Base-by-base conservation (phyloP, 495 filamentous ascomycete genomes). In the Aspergillus baeticus region DNA sequence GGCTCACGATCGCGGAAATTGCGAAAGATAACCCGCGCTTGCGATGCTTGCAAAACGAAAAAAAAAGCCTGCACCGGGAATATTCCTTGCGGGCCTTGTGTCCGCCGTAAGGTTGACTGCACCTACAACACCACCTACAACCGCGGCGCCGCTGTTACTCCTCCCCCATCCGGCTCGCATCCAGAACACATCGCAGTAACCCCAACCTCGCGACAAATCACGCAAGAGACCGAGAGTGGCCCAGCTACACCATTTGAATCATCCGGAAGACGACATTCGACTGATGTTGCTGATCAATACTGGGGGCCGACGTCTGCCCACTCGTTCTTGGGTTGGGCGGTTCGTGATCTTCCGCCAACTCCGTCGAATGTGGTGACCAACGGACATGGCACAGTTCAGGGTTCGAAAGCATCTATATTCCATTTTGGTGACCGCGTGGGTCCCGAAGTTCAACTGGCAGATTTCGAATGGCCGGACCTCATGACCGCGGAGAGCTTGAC, bases 31-130 rank as follows among this genome's bases (percentile, higher is more conserved):
- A 66, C 66, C 18, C 57, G 66, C 17, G 66, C 66, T 11, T 69
- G 63, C 33, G 63, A 69, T 51, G 55, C 57, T 17, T 69, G 66
- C 54, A 66, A 64, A 37, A 20, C 48, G 2, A 65, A 65, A 34
- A 69, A 69, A 17, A 69, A 69, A 26, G 59, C 66, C 2, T 69
- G 63, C 47, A 69, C 63, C 2, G 66, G 66, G 5, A 63, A 44
- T 10, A 55, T 69, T 6, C 66, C 66, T n/a, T 66, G 66, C 44
- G 56, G 33, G 6, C 64, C 64, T 1, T 69, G 66, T 47, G 39
- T 51, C 10, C 63, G 59, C 10, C 55, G 53, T 14, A 49, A 59
- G 23, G 15, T 47, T 11, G 18, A 18, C 10, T 69, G 66, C 34
- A 63, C 63, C 2, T 69, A 69, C 53, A 51, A 66, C 22, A 60